Conservation (phyloP, 371 early-diverging fungal genomes). For the Parasitella parasitica region DNA sequence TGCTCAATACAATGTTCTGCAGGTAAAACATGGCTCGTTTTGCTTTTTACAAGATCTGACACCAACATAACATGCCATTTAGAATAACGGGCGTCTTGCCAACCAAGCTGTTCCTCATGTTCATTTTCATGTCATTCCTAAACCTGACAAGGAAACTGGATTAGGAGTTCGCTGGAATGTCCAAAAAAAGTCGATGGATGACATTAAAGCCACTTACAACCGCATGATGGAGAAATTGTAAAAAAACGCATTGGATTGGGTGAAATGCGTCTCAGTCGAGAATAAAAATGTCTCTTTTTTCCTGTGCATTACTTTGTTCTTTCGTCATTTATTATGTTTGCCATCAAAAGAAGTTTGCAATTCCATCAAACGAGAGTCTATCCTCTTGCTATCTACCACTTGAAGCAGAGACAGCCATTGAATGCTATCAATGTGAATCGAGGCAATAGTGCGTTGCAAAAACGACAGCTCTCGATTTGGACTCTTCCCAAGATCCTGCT, state of each 20-base stretch:
- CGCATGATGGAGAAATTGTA: slow-evolving; percentile 27
- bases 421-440: background rate
- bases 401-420: background rate
- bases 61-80: background rate
- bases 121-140: slow-evolving; percentile 92
- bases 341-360: background rate
- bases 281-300: background rate
- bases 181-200: slow-evolving; percentile 34
- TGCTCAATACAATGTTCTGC: slow-evolving; percentile 86
- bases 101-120: slow-evolving; percentile 86
- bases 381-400: background rate
- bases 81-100: slow-evolving; percentile 84
- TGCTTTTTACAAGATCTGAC: background rate
- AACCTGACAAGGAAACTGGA: slow-evolving; percentile 68
- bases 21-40: slow-evolving; percentile 58
- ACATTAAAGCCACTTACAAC: slow-evolving; percentile 27
- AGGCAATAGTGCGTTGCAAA: background rate
- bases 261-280: background rate
- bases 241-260: background rate
- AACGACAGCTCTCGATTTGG: slow-evolving; percentile 30
- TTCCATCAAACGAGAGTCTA: background rate
- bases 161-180: slow-evolving; percentile 70
- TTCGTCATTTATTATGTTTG: slow-evolving; percentile 3
- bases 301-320: background rate
- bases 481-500: slow-evolving; percentile 28